Conservation (phyloP, 192 early-diverging fungal genomes). For the Coemansia reversa region DNA sequence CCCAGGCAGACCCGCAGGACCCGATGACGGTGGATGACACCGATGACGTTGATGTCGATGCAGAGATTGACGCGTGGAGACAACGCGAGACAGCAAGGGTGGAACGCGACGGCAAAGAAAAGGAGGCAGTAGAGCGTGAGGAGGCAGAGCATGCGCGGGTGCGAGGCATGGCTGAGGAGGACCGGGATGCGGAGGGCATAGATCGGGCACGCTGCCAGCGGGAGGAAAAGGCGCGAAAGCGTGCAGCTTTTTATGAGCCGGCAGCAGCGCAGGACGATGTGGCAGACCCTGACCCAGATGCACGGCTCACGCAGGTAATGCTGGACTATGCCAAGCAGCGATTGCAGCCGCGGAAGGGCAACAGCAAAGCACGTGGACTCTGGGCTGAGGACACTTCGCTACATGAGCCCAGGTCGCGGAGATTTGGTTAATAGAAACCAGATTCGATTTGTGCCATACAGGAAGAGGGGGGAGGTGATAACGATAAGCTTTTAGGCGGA, state of each 20-base stretch:
- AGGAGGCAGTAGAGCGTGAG: slow-evolving; percentile 68
- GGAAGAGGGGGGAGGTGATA: too few species aligned
- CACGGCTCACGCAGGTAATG: slow-evolving; percentile 16
- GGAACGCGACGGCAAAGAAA: slow-evolving; percentile 81
- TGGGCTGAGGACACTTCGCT: slow-evolving; percentile 32
- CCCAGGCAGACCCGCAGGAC: slow-evolving; percentile 46
- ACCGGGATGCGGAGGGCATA: slow-evolving; percentile 71
- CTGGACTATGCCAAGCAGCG: slow-evolving; percentile 14
- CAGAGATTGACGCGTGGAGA: slow-evolving; percentile 90
- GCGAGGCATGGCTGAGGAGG: slow-evolving; percentile 81
- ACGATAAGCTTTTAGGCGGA: too few species aligned
- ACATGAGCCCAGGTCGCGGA: not conserved
- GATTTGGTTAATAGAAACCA: too few species aligned
- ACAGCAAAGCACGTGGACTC: slow-evolving; percentile 34
- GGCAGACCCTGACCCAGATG: slow-evolving; percentile 48
- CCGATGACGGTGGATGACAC: slow-evolving; percentile 80
- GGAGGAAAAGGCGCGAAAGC: slow-evolving; percentile 56
- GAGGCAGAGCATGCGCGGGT: slow-evolving; percentile 76
- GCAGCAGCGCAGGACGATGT: slow-evolving; percentile 60
- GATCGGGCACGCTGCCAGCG: slow-evolving; percentile 59
- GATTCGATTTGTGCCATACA: not conserved
- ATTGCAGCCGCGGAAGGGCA: slow-evolving; percentile 3
- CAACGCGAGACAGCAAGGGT: slow-evolving; percentile 85
- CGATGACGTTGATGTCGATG: slow-evolving; percentile 82
- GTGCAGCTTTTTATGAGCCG: slow-evolving; percentile 11